Evolutionary conservation across 805 yeast genomes (phyloP).

Genomic region (Tetrapisispora arboricola): DNA sequence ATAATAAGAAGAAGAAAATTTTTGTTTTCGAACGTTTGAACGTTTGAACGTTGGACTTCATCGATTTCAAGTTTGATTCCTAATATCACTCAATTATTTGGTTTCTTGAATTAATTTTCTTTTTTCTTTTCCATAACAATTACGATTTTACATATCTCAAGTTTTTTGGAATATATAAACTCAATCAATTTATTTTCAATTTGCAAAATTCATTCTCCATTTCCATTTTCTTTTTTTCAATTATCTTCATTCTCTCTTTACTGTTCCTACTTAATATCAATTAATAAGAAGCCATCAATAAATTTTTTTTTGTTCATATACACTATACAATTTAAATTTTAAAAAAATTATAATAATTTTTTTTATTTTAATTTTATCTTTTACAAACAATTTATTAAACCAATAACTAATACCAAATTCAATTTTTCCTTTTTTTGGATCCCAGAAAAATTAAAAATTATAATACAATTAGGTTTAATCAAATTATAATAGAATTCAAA

Average conservation of each 20-base stretch:
- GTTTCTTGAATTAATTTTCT: too few species aligned
- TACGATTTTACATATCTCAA: too few species aligned
- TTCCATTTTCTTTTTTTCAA: neutral
- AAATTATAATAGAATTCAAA: too few species aligned
- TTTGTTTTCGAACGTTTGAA: too few species aligned
- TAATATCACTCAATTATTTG: too few species aligned
- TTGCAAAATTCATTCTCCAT: neutral
- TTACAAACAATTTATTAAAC: neutral
- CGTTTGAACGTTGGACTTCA: too few species aligned
- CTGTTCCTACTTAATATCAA: neutral
- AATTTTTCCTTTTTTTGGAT: neutral
- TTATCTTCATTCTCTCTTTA: neutral
- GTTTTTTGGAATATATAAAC: constrained; percentile 1
- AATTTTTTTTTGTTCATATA: constrained; percentile 3
- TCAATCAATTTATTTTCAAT: constrained; percentile 2
- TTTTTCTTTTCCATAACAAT: too few species aligned
- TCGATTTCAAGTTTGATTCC: too few species aligned
- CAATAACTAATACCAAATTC: constrained; percentile 1
- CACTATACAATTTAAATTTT: neutral
- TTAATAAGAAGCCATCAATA: constrained; percentile 1
- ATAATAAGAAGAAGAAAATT: too few species aligned
- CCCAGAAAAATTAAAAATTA: neutral
- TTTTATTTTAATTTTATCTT: neutral
- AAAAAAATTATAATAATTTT: neutral
- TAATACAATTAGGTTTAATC: too few species aligned